Conservation (phyloP, 805 yeast genomes). For the Millerozyma acaciae region DNA sequence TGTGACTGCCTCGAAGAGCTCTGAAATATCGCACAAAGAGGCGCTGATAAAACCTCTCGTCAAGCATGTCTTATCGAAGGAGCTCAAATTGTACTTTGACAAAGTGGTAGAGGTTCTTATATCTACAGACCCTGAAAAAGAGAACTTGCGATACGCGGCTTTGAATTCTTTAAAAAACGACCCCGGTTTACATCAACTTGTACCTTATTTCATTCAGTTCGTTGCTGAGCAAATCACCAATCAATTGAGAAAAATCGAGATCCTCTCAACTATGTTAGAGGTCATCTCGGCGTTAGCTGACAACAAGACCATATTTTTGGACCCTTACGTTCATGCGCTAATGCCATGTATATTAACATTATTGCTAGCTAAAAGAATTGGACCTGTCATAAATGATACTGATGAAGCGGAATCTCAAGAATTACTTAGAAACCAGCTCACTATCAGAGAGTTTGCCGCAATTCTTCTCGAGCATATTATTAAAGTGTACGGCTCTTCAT, state of each 20-base stretch:
- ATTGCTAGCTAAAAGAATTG: conserved; percentile 84
- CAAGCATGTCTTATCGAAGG: conserved; percentile 91
- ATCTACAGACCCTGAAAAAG: conserved; percentile 51
- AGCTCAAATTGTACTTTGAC: conserved; percentile 89
- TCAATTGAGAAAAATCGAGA: conserved; percentile 66
- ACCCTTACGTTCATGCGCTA: conserved; percentile 92
- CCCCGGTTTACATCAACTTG: conserved; percentile 94
- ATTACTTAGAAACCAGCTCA: conserved; percentile 38
- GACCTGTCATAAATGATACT: conserved; percentile 43
- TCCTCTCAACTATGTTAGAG: conserved; percentile 81
- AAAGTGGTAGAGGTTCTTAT: conserved; percentile 78
- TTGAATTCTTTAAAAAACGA: conserved; percentile 80
- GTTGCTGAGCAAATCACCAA: conserved; percentile 93
- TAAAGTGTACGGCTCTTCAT: conserved; percentile 73
- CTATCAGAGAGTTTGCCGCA: conserved; percentile 85
- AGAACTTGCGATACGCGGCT: conserved; percentile 70
- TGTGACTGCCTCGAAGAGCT: conserved; percentile 14
- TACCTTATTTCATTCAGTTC: conserved; percentile 94
- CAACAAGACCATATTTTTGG: conserved; percentile 81
- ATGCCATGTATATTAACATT: conserved; percentile 96
- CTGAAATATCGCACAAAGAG: conserved; percentile 40
- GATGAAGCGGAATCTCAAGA: conserved; percentile 27
- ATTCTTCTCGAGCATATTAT: conserved; percentile 77
- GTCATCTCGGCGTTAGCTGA: conserved; percentile 80
- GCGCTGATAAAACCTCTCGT: conserved; percentile 80